These are phyloP conservation scores for Wallacemonas collosoma DNA, from an alignment of 208 protist species.

Conservation along the genomic window DNA sequence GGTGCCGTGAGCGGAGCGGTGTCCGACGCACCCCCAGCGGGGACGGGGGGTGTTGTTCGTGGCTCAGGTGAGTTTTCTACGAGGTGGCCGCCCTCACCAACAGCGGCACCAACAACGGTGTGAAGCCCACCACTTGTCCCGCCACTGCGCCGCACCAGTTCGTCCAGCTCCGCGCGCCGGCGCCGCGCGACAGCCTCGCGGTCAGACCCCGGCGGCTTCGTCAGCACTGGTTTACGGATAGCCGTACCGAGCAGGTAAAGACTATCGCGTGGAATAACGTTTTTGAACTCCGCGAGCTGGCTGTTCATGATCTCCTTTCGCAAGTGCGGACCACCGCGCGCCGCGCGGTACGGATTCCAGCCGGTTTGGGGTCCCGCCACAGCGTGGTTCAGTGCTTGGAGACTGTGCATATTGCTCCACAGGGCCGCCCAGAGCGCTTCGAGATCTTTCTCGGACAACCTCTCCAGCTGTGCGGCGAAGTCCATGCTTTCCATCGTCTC, in stretches of 20 bases:
- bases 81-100: too few relatives aligned
- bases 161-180: background rate
- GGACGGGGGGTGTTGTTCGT: too few relatives aligned
- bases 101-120: too few relatives aligned
- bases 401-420: slow-evolving; percentile 47
- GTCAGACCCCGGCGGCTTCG: background rate
- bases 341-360: slow-evolving; percentile 85
- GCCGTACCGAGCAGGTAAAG: slow-evolving; percentile 44
- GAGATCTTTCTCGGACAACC: slow-evolving; percentile 46
- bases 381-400: slow-evolving; percentile 39
- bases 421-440: slow-evolving; percentile 42
- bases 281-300: slow-evolving; percentile 69
- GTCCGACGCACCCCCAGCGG: background rate
- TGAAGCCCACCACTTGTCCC: too few relatives aligned
- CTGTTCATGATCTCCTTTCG: slow-evolving; percentile 67
- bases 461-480: slow-evolving; percentile 48
- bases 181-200: slow-evolving; percentile 3
- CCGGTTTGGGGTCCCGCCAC: slow-evolving; percentile 33
- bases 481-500: slow-evolving; percentile 31
- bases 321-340: slow-evolving; percentile 44
- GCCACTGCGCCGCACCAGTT: background rate
- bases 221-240: background rate
- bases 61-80: too few relatives aligned
- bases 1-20: background rate
- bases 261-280: slow-evolving; percentile 39